These are phyloP conservation scores for Plectranthus barbatus DNA, from an alignment of 257 asterid genomes.

Conservation along the genomic window DNA sequence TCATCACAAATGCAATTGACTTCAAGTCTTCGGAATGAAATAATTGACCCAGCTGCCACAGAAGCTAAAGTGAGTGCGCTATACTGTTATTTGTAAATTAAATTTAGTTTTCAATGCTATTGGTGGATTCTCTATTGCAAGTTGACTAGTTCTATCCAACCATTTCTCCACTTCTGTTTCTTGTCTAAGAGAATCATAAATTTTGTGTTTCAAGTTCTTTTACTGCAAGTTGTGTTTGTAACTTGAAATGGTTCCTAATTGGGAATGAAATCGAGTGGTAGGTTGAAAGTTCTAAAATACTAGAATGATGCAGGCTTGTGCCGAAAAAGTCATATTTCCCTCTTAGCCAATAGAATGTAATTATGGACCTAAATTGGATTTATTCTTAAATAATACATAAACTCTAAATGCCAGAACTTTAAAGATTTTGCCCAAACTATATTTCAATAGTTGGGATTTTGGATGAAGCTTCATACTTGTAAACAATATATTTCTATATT, in stretches of 20 bases:
- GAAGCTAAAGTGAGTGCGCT: constrained; percentile 67
- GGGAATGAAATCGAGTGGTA: background rate
- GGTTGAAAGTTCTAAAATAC: background rate
- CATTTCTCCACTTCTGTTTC: background rate
- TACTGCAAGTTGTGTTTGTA: background rate
- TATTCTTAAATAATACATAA: background rate
- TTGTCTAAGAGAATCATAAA: background rate
- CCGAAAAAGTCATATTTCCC: background rate
- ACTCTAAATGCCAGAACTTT: background rate
- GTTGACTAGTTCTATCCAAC: background rate
- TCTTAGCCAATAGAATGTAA: background rate
- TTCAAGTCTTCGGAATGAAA: constrained; percentile 52
- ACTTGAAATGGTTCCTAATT: background rate
- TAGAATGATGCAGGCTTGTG: background rate
- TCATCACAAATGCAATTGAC: constrained; percentile 63
- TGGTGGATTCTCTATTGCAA: background rate
- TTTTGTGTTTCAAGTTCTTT: background rate
- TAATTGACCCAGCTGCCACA: constrained; percentile 64
- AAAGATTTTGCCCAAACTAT: background rate
- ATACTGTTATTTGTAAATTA: constrained; percentile 3
- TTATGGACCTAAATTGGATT: background rate
- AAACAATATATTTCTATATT: background rate
- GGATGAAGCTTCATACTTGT: background rate
- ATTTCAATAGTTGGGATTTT: background rate
- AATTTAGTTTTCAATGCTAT: background rate